These are phyloP conservation scores for Penicillium canariense DNA, from an alignment of 495 filamentous ascomycete genomes.

Conservation along the genomic window DNA sequence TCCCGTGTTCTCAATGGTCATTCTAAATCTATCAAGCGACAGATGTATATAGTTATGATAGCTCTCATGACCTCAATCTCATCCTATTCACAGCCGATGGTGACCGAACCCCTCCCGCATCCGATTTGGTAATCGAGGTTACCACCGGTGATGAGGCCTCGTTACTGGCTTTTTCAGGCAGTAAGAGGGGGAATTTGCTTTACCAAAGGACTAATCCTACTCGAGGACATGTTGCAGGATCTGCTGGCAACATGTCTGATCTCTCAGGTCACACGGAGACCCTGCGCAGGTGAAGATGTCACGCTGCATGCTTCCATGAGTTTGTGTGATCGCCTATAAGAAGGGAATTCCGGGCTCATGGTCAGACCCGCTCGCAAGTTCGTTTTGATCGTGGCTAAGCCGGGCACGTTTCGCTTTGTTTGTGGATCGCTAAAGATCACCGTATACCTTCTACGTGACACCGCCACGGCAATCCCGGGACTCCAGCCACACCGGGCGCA, in stretches of 20 bases:
- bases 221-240: conserved; percentile 1
- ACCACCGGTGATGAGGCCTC: not conserved
- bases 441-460: conserved; percentile 9
- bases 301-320: conserved; percentile 10
- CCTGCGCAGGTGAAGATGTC: conserved; percentile 23
- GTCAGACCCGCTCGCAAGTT: not conserved
- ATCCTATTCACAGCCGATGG: not conserved
- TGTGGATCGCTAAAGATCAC: not conserved
- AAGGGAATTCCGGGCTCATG: not conserved
- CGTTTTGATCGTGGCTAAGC: not conserved
- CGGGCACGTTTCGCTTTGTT: not conserved
- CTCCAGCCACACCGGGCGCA: conserved; percentile 3
- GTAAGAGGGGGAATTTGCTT: not conserved
- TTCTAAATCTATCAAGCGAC: not conserved
- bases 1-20: not conserved
- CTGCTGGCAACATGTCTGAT: conserved; percentile 15
- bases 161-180: not conserved
- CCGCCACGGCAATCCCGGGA: conserved; percentile 1
- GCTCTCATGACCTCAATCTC: not conserved
- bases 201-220: not conserved
- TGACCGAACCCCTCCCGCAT: not conserved
- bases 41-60: not conserved
- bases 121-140: not conserved
- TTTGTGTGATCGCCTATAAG: conserved; percentile 11
- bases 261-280: conserved; percentile 17